Percentiles rank a stretch among this genome's conserved stretches.
Conservation (phyloP, 352 stramenopile genomes). For the Thraustochytrium sp. region DNA sequence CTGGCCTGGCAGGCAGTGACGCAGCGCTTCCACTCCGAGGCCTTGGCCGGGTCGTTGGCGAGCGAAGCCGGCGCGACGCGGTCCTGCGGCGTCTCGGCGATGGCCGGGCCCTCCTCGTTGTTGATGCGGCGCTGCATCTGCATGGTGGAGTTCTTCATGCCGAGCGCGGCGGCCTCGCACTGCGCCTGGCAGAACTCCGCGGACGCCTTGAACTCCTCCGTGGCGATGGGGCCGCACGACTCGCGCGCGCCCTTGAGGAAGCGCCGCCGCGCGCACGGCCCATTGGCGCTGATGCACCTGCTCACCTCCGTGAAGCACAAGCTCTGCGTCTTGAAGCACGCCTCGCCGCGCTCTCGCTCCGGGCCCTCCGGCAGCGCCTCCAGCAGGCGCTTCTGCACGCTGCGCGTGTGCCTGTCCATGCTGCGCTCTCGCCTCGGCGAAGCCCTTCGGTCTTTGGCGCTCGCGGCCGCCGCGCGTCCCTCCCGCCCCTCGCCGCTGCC, state of each 20-base stretch:
- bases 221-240: neutral
- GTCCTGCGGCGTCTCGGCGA: neutral
- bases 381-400: neutral
- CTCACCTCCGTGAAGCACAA: neutral
- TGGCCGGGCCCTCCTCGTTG: neutral
- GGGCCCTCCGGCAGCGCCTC: neutral
- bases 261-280: neutral
- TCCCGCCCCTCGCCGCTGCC: too few relatives aligned
- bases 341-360: neutral
- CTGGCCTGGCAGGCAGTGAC: neutral
- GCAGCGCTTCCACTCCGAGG: neutral
- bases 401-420: neutral
- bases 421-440: too few relatives aligned
- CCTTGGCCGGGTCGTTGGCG: neutral
- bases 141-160: neutral
- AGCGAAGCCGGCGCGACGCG: neutral
- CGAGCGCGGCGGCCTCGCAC: neutral
- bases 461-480: too few relatives aligned
- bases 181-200: slow-evolving; percentile 4
- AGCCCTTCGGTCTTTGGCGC: too few relatives aligned
- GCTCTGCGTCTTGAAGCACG: slow-evolving; percentile 3
- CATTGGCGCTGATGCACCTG: neutral
- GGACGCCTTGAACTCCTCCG: neutral
- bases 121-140: neutral
- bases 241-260: neutral